These are phyloP conservation scores for Candida sphagnicola DNA, from an alignment of 805 yeast genomes.

Conservation along the genomic window DNA sequence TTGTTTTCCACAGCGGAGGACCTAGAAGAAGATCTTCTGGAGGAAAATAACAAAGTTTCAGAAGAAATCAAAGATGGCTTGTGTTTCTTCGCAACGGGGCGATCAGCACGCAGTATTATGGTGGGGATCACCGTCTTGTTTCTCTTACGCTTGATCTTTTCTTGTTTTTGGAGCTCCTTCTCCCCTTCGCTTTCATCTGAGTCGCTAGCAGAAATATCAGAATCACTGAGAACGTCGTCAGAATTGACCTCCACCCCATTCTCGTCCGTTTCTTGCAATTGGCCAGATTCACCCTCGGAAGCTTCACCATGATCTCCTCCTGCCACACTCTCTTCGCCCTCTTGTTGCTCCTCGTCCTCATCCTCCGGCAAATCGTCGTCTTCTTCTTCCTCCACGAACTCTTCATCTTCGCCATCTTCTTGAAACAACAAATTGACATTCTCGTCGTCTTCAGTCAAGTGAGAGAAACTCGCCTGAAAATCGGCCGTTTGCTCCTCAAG, in stretches of 20 bases:
- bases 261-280: slow-evolving; percentile 8
- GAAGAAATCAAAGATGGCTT: slow-evolving; percentile 27
- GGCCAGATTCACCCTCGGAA: slow-evolving; percentile 4
- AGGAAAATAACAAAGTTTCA: slow-evolving; percentile 46
- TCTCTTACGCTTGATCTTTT: slow-evolving; percentile 29
- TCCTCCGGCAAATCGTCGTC: slow-evolving; percentile 12
- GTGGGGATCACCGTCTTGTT: slow-evolving; percentile 23
- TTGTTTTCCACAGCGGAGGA: slow-evolving; percentile 73
- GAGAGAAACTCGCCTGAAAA: slow-evolving; percentile 15
- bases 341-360: slow-evolving; percentile 14
- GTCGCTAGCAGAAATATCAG: slow-evolving; percentile 48
- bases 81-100: slow-evolving; percentile 25
- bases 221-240: slow-evolving; percentile 54
- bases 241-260: slow-evolving; percentile 27
- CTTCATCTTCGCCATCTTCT: slow-evolving; percentile 40
- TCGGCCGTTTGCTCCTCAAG: slow-evolving; percentile 56
- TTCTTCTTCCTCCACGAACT: slow-evolving; percentile 21
- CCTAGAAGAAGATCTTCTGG: slow-evolving; percentile 73
- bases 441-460: slow-evolving; percentile 63
- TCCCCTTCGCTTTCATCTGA: slow-evolving; percentile 70
- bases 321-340: slow-evolving; percentile 16
- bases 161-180: slow-evolving; percentile 50
- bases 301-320: slow-evolving; percentile 15
- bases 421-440: slow-evolving; percentile 67
- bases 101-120: slow-evolving; percentile 28